Percentiles rank a stretch among this genome's conserved stretches.
Conservation (phyloP, 768 basidiomycete species). For the Lactarius akahatsu region DNA sequence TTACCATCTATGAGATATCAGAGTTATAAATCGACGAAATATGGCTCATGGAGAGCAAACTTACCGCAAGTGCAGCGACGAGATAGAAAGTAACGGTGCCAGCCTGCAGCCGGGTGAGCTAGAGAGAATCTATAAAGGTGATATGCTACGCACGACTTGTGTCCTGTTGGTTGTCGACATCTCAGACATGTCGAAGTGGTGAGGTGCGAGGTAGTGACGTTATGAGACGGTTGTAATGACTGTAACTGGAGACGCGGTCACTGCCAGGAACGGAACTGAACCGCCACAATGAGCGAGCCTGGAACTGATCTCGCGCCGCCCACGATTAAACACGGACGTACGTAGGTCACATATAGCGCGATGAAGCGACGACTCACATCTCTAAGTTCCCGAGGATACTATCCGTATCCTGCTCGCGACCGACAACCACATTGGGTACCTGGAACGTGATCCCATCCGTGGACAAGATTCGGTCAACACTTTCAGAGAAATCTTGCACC, state of each 20-base stretch:
- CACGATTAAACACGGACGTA: constrained; percentile 18
- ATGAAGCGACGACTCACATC: background rate
- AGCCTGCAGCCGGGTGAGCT: constrained; percentile 44
- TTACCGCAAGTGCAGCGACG: constrained; percentile 80
- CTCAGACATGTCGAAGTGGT: constrained; percentile 8
- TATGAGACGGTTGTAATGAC: background rate
- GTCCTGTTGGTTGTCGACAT: constrained; percentile 1
- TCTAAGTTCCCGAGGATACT: constrained; percentile 56
- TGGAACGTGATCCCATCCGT: constrained; percentile 90
- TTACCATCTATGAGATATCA: constrained; percentile 68
- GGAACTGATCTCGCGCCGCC: constrained; percentile 15
- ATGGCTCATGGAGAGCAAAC: constrained; percentile 36
- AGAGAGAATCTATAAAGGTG: background rate
- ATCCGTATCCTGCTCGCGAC: constrained; percentile 88
- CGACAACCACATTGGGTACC: constrained; percentile 94
- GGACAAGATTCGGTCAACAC: constrained; percentile 95
- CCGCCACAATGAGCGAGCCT: constrained; percentile 4
- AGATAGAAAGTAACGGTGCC: constrained; percentile 84
- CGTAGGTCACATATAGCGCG: constrained; percentile 5
- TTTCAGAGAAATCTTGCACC: constrained; percentile 88
- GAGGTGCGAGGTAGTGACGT: background rate
- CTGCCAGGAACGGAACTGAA: background rate
- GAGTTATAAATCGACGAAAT: constrained; percentile 3
- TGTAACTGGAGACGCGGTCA: background rate
- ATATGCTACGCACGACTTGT: constrained; percentile 15